Evolutionary conservation across 176 grass and related monocot genomes (phyloP).

Genomic region (Oropetium thomaeum): DNA sequence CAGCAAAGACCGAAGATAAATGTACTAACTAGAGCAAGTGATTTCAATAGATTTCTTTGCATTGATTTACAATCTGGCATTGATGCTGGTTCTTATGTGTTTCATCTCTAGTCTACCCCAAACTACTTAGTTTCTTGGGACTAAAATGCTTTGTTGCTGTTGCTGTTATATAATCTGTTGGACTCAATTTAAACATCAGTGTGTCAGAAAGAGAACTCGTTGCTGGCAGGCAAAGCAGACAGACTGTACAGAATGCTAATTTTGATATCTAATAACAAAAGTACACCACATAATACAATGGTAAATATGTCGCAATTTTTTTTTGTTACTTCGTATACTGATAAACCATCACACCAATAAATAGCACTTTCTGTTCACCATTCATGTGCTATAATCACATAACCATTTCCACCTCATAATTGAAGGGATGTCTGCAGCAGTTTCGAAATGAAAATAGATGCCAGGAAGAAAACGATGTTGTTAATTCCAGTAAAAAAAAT

Average conservation of each 20-base stretch:
- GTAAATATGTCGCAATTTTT: background rate
- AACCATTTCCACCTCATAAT: too few relatives aligned
- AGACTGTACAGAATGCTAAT: background rate
- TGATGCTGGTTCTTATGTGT: too few relatives aligned
- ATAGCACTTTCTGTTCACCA: background rate
- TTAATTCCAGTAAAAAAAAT: background rate
- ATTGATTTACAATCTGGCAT: background rate
- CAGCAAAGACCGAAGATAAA: constrained; percentile 9
- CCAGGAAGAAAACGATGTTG: background rate
- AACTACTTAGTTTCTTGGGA: too few relatives aligned
- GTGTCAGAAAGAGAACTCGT: background rate
- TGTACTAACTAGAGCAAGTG: background rate
- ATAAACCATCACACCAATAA: background rate
- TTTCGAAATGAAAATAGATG: background rate
- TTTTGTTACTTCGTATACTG: background rate
- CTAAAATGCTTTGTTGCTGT: too few relatives aligned
- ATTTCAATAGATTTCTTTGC: background rate
- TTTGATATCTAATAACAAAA: constrained; percentile 1
- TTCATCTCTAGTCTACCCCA: too few relatives aligned
- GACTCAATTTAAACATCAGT: too few relatives aligned
- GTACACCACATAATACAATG: background rate
- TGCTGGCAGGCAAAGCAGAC: background rate
- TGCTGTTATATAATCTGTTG: too few relatives aligned
- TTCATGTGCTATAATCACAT: too few relatives aligned
- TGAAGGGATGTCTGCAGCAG: background rate